Evolutionary conservation across 257 asterid species (phyloP).

Genomic region (Solanum arcanum): DNA sequence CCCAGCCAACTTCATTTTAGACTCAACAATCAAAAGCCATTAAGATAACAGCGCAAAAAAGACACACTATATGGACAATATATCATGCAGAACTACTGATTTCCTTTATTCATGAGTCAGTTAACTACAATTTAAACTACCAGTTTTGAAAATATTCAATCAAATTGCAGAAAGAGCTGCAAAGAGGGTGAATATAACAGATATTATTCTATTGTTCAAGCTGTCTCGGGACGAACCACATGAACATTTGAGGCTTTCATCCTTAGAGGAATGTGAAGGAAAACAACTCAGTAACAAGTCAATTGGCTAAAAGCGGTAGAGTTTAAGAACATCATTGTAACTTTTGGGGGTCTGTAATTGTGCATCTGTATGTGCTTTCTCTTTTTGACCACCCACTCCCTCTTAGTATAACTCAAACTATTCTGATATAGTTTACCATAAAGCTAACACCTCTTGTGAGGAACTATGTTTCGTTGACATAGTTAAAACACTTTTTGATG

Average conservation of each 20-base stretch:
- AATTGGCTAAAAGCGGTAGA: background rate
- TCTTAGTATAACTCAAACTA: background rate
- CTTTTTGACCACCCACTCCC: background rate
- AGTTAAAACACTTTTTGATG: background rate
- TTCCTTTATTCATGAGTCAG: background rate
- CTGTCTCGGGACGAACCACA: background rate
- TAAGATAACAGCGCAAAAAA: background rate
- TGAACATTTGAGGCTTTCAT: background rate
- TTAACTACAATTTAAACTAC: background rate
- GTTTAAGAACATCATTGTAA: background rate
- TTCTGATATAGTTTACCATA: background rate
- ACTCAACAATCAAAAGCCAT: background rate
- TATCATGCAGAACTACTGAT: background rate
- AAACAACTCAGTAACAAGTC: background rate
- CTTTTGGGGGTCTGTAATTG: background rate
- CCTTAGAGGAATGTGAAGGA: background rate
- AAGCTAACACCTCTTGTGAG: background rate
- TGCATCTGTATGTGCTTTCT: background rate
- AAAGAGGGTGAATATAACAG: background rate
- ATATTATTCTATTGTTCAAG: background rate
- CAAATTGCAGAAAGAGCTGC: background rate
- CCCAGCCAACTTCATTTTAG: slow-evolving; percentile 11
- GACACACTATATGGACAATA: background rate
- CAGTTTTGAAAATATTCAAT: background rate
- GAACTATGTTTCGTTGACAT: background rate